Base-by-base conservation (phyloP, 2,329 filamentous ascomycete genomes). In the Pyrenophora graminea region DNA sequence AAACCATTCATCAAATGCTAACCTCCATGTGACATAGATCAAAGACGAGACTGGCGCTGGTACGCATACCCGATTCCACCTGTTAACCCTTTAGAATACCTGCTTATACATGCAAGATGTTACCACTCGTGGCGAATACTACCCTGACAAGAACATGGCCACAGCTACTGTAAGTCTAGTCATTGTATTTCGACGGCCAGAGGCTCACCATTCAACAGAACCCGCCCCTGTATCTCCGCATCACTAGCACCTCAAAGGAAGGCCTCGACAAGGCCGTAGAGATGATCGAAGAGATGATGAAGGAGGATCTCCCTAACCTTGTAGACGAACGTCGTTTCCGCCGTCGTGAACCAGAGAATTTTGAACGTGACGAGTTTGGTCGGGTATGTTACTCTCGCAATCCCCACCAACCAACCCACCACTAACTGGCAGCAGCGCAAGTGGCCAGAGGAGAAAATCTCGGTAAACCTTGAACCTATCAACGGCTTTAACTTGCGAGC, bases 21-120 rank as follows among this genome's bases (percentile, higher is more conserved):
- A 97, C 92, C 85, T 87, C 82, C 79, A 78, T 87, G 82, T 94
- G 86, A 85, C 78, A 89, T 89, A 99, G 94, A 99, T 99, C 71
- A 96, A 96, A 88, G 93, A 97, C 81, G 91, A 97, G 71, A 97
- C 93, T 87, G 94, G 94, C 84, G 93, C 94, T 83, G 94, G 94
- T 99, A 99, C 87, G 92, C 80, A 82, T 85, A 89, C 94, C 64
- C 83, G 48, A 85, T 85, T 36, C 57, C 86, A 70, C 85, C 80
- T 18, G 90, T 85, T 85, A 80, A 57, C 71, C 63, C 76, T 75
- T 75, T 78, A 73, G 78, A 79, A 79, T 75, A 75, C 71, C 78
- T 83, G 80, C 83, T 86, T 79, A 85, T 83, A 70, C 79, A 72
- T 79, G 73, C 77, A 91, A 97, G 94, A 99, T 92, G 91, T 99